phyloP scores from a whole-genome alignment of 371 early-diverging fungal species.

The Syncephalastrum sp. region DNA sequence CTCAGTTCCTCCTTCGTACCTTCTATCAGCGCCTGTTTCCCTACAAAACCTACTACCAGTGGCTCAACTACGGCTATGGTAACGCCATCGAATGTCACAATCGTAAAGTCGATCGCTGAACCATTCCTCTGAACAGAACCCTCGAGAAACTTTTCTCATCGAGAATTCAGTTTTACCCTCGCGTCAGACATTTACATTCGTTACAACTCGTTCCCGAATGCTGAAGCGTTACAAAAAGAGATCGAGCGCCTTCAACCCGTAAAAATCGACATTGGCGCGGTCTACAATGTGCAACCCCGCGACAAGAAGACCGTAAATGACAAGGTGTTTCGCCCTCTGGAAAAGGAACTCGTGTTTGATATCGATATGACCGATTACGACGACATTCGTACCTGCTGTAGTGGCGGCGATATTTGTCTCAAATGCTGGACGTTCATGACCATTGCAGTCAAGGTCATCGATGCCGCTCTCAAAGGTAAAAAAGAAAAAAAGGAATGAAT shows the following conservation, averaged over 20 bases:
- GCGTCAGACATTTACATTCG: constrained; percentile 82
- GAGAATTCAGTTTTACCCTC: constrained; percentile 95
- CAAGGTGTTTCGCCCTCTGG: constrained; percentile 72
- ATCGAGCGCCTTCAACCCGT: constrained; percentile 72
- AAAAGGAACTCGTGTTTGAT: constrained; percentile 99
- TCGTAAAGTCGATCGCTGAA: neutral
- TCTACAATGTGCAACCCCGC: constrained; percentile 85
- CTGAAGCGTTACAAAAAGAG: constrained; percentile 76
- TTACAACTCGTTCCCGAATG: constrained; percentile 79
- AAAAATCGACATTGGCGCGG: constrained; percentile 98
- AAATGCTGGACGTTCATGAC: constrained; percentile 97
- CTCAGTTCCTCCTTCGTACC: constrained; percentile 46
- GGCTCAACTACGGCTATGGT: constrained; percentile 84
- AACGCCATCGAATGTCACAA: constrained; percentile 9
- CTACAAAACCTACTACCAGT: constrained; percentile 70
- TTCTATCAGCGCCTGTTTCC: constrained; percentile 91
- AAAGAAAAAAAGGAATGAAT: constrained; percentile 1
- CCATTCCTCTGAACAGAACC: constrained; percentile 22
- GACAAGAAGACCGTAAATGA: constrained; percentile 75
- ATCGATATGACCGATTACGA: constrained; percentile 99
- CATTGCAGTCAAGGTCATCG: constrained; percentile 86
- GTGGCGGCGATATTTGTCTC: constrained; percentile 85
- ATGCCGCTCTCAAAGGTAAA: constrained; percentile 67
- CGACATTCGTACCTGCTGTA: constrained; percentile 94
- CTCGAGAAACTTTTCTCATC: constrained; percentile 67